Evolutionary conservation across 2,329 filamentous ascomycete genomes (phyloP).

Genomic region (Raffaelea arxii): DNA sequence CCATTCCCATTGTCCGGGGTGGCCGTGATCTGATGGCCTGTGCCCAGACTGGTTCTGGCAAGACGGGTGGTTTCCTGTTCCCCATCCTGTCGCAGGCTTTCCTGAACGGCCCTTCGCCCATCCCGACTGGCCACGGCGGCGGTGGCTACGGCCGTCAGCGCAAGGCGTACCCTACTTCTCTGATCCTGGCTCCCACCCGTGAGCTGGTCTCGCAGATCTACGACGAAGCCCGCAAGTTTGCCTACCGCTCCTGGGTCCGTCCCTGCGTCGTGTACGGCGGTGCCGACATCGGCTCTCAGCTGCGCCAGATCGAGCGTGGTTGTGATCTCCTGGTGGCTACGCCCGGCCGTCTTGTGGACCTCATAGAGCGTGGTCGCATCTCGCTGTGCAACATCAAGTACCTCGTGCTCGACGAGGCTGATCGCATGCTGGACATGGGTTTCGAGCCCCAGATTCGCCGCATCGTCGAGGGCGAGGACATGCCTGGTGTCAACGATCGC

Average conservation of each 20-base stretch:
- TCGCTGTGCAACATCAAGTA: constrained; percentile 99
- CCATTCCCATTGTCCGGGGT: constrained; percentile 96
- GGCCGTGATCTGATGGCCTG: constrained; percentile 99
- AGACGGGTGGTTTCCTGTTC: constrained; percentile 99
- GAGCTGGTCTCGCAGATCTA: constrained; percentile 98
- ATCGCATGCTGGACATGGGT: constrained; percentile 99
- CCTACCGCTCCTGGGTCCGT: constrained; percentile 97
- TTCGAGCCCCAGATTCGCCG: constrained; percentile 99
- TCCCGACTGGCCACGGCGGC: constrained; percentile 53
- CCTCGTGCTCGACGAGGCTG: constrained; percentile 94
- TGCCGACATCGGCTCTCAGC: constrained; percentile 96
- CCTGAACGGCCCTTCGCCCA: constrained; percentile 69
- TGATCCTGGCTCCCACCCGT: constrained; percentile 93
- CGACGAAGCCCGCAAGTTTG: constrained; percentile 95
- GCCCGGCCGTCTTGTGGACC: constrained; percentile 90
- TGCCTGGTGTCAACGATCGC: constrained; percentile 73
- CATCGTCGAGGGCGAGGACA: constrained; percentile 97
- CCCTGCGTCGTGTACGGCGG: constrained; percentile 98
- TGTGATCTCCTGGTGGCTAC: constrained; percentile 97
- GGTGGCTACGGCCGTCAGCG: constrained; percentile 81
- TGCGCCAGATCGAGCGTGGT: constrained; percentile 93
- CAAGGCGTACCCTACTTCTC: constrained; percentile 92
- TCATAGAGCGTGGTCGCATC: constrained; percentile 97
- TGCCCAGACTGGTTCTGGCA: constrained; percentile 98
- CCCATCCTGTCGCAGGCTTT: constrained; percentile 98